Base-by-base conservation (phyloP, 371 early-diverging fungal species). In the Mortierella sp. region DNA sequence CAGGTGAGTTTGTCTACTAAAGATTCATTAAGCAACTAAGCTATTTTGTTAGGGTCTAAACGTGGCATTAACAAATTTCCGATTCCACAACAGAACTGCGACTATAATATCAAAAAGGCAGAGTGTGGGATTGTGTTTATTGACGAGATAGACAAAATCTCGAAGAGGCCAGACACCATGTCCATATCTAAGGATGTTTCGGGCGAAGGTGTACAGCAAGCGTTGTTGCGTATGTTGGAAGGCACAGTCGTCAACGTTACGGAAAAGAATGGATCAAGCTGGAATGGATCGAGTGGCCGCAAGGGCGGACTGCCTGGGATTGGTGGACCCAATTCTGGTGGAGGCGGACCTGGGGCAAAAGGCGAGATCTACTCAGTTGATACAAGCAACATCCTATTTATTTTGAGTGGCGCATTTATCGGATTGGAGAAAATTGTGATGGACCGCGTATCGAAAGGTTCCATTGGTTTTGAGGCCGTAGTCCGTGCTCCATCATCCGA, bases 201-300 rank as follows among this genome's bases (percentile, higher is more conserved):
- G 8, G 97, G 97, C 60, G 97, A 97, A 83, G 97, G 97, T 9
- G 97, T 97, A 7, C 97, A 97, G 76, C 96, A 97, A 78, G 89
- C 94, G 0, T 76, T 96, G 19, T 83, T 97, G 55, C 86, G 95
- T 7, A 96, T 97, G 96, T 84, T 97, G 11, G 97, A 96, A 85
- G 96, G 96, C 8, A 96, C 97, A 0, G 88, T 92, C 0, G 94
- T 96, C 21, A 94, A 93, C 45, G 92, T 96, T 6, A 93, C 93
- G 4, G 95, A 96, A 74, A 96, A 96, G 81, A 89, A 92, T 2
- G 94, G 91, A 3, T 86, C 86, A 0, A 70, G 58, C 15, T 74
- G 82, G 63, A 63, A 66, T 38, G 83, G 88, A 13, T 82, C 85
- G 24, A 84, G 84, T 47, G 76, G 83, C 28, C 82, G 86, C 24